These are phyloP conservation scores for Neofusicoccum ribis DNA, from an alignment of 2,329 filamentous ascomycete genomes.

Conservation along the genomic window DNA sequence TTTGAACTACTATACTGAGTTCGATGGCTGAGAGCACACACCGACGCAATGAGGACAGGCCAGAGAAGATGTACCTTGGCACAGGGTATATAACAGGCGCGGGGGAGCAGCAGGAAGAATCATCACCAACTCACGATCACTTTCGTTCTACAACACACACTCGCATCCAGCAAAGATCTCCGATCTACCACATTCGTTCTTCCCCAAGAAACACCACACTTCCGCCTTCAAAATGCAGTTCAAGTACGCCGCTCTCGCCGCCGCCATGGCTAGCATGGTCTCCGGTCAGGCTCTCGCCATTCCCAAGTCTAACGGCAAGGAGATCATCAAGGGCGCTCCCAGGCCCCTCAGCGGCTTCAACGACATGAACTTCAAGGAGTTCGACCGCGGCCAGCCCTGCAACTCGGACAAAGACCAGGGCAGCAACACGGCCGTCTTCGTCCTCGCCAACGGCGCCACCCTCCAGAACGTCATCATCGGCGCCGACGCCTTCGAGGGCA, in stretches of 20 bases:
- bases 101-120: not conserved
- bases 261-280: not conserved
- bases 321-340: not conserved
- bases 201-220: not conserved
- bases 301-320: not conserved
- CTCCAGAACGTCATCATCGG: conserved; percentile 59
- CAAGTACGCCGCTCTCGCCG: not conserved
- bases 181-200: not conserved
- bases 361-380: not conserved
- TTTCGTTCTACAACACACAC: not conserved
- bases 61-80: not conserved
- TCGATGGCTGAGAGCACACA: too few species aligned
- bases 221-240: not conserved
- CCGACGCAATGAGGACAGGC: too few species aligned
- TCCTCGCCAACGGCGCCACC: conserved; percentile 52
- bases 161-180: not conserved
- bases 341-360: not conserved
- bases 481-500: conserved; percentile 50
- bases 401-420: conserved; percentile 48
- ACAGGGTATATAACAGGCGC: not conserved
- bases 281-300: not conserved
- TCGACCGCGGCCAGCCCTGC: not conserved
- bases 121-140: not conserved
- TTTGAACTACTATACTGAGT: too few species aligned
- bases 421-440: conserved; percentile 52